These are phyloP conservation scores for Suillus decipiens DNA, from an alignment of 768 basidiomycete genomes.

Conservation along the genomic window DNA sequence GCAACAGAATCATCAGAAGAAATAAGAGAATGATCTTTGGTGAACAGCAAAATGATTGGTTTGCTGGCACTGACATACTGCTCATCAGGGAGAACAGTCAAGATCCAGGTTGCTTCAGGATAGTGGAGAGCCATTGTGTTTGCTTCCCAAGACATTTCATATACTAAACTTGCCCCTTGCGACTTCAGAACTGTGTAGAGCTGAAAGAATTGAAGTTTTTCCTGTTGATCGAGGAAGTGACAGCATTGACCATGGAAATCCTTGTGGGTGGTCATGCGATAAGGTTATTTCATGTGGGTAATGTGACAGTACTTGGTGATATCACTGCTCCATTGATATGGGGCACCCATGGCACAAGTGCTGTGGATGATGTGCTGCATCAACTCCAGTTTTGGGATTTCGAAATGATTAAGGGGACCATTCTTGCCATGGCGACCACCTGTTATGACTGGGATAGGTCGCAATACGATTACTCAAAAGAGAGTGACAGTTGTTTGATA, in stretches of 20 bases:
- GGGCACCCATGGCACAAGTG: constrained; percentile 30
- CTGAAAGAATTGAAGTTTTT: constrained; percentile 13
- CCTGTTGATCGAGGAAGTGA: constrained; percentile 11
- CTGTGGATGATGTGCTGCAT: constrained; percentile 18
- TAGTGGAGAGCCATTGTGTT: constrained; percentile 2
- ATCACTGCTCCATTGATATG: constrained; percentile 19
- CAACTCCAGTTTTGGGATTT: background rate
- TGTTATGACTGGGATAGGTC: constrained; percentile 2
- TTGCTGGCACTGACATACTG: background rate
- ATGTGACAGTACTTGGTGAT: constrained; percentile 18
- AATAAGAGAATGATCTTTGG: too few relatives aligned
- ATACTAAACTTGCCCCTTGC: background rate
- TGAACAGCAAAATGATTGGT: too few relatives aligned
- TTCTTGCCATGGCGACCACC: constrained; percentile 15
- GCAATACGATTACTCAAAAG: too few relatives aligned
- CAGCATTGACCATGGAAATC: constrained; percentile 14
- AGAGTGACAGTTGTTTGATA: too few relatives aligned
- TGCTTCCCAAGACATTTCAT: constrained; percentile 8
- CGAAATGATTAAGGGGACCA: constrained; percentile 10
- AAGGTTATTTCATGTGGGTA: constrained; percentile 9
- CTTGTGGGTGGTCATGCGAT: background rate
- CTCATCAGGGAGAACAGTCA: constrained; percentile 6
- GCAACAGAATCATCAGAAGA: too few relatives aligned
- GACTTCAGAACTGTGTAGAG: constrained; percentile 13
- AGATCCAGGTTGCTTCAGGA: constrained; percentile 9